phyloP scores from a whole-genome alignment of 2,329 filamentous ascomycete genomes.

The Exophiala xenobiotica region DNA sequence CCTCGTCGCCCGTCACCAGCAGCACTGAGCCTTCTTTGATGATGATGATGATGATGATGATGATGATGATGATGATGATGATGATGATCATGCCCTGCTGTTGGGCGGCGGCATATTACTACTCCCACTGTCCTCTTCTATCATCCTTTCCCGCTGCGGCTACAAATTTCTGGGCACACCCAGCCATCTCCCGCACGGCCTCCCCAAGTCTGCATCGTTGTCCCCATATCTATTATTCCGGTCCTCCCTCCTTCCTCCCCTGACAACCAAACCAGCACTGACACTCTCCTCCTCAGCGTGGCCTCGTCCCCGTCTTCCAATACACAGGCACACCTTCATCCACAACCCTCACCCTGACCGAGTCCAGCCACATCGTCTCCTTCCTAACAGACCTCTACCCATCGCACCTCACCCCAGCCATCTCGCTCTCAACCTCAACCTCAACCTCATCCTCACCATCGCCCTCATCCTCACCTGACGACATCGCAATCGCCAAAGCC shows the following conservation, averaged over 20 bases:
- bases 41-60: too few species aligned
- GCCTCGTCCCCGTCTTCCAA: conserved; percentile 67
- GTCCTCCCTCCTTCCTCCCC: background rate
- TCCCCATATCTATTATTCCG: too few species aligned
- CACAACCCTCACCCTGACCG: conserved; percentile 68
- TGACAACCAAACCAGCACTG: background rate
- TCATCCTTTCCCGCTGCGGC: too few species aligned
- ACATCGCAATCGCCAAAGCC: conserved; percentile 56
- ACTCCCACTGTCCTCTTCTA: too few species aligned
- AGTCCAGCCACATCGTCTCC: conserved; percentile 70
- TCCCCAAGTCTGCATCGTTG: too few species aligned
- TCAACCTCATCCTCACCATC: conserved; percentile 10
- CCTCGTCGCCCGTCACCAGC: too few species aligned
- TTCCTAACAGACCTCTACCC: conserved; percentile 71
- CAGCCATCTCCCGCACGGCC: too few species aligned
- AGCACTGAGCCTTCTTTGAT: too few species aligned
- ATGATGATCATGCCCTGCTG: too few species aligned
- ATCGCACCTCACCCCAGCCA: conserved; percentile 56
- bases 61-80: too few species aligned
- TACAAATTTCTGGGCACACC: too few species aligned
- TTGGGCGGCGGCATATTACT: too few species aligned
- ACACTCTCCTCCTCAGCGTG: conserved; percentile 48
- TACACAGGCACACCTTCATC: conserved; percentile 45
- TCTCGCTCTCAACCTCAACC: background rate
- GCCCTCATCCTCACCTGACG: conserved; percentile 31